Evolutionary conservation across 2,329 filamentous ascomycete genomes (phyloP).

Genomic region (Alternaria arbusti): DNA sequence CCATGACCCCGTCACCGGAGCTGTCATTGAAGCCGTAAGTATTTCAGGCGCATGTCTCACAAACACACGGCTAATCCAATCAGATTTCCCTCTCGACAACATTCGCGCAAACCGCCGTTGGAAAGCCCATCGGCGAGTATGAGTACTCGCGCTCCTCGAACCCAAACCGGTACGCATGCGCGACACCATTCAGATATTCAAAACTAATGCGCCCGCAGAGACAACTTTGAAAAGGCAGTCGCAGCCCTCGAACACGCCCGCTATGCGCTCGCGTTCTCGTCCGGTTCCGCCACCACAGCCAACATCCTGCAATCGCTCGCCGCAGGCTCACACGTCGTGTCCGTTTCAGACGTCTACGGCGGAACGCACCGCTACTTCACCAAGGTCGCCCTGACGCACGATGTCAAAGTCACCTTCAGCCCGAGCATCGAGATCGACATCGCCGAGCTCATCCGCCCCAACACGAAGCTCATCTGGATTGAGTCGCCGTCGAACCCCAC

Average conservation of each 20-base stretch:
- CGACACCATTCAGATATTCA: not conserved
- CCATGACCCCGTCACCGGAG: conserved; percentile 88
- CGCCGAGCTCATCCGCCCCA: conserved; percentile 78
- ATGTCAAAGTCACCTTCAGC: conserved; percentile 92
- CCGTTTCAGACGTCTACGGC: conserved; percentile 96
- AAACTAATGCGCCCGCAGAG: conserved; percentile 53
- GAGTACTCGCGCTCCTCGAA: conserved; percentile 95
- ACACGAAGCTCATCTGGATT: conserved; percentile 97
- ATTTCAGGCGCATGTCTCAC: not conserved
- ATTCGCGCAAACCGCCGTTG: conserved; percentile 88
- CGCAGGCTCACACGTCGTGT: conserved; percentile 90
- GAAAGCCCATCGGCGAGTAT: conserved; percentile 83
- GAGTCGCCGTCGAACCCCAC: conserved; percentile 96
- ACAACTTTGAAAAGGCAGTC: conserved; percentile 91
- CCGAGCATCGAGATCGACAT: conserved; percentile 91
- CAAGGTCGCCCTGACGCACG: conserved; percentile 92
- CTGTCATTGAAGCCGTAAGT: conserved; percentile 83
- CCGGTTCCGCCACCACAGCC: conserved; percentile 91
- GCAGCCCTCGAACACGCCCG: conserved; percentile 91
- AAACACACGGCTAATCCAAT: conserved; percentile 10
- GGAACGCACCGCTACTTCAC: conserved; percentile 99
- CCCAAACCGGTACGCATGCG: conserved; percentile 71
- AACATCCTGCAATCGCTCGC: conserved; percentile 92
- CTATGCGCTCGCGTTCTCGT: conserved; percentile 92
- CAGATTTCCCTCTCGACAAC: conserved; percentile 94